Conservation (phyloP, 352 stramenopile species). For the Phytopythium kandeliae region DNA sequence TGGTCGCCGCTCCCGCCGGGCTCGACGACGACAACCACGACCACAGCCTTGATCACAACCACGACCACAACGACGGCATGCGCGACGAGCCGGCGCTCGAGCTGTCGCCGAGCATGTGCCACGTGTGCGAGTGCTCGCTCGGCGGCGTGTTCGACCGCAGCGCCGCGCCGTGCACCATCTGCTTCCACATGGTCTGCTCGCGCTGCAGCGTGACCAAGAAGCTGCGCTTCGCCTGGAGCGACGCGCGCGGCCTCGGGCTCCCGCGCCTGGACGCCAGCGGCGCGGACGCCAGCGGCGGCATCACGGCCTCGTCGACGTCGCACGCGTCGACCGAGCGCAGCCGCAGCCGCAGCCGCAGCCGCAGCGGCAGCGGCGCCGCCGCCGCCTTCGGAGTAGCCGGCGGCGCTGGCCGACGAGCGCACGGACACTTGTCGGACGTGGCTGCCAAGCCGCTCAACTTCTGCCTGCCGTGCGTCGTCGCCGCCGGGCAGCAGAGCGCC, state of each 20-base stretch:
- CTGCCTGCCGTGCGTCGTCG: constrained; percentile 39
- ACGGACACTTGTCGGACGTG: constrained; percentile 26
- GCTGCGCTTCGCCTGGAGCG: constrained; percentile 25
- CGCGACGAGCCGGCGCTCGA: constrained; percentile 4
- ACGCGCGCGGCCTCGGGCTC: constrained; percentile 4
- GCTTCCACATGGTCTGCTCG: constrained; percentile 29
- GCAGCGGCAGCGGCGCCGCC: constrained; percentile 7
- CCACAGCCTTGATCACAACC: too few relatives aligned
- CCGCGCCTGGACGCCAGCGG: not conserved
- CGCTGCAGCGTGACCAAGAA: constrained; percentile 49
- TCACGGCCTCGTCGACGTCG: constrained; percentile 9
- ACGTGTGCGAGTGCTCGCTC: constrained; percentile 28
- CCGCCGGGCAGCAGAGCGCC: constrained; percentile 31
- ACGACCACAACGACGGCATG: constrained; percentile 1
- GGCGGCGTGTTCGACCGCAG: constrained; percentile 27
- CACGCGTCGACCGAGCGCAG: constrained; percentile 19
- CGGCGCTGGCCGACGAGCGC: not conserved
- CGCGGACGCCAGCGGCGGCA: constrained; percentile 1
- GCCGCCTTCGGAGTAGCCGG: too few relatives aligned
- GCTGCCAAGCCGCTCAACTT: constrained; percentile 42
- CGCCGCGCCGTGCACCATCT: constrained; percentile 24
- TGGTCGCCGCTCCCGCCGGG: constrained; percentile 5
- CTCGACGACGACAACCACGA: not conserved
- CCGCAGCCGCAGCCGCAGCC: constrained; percentile 13
- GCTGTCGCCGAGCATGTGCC: constrained; percentile 21